Conservation (phyloP, 1,284 basidiomycete species). For the Sphaerobolus stellatus region DNA sequence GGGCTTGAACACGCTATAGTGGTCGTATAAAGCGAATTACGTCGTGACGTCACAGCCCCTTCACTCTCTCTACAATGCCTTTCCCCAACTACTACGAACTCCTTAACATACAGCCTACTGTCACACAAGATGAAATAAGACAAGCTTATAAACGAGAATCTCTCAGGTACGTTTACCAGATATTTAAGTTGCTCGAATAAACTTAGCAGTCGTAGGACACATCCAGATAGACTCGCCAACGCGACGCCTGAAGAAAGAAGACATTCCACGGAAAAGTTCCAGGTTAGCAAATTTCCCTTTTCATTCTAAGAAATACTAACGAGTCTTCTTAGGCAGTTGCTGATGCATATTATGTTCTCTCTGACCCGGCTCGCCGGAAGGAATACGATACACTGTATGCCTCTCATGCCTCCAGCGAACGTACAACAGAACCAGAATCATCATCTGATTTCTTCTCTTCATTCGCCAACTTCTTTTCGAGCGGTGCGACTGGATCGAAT, state of each 20-base stretch:
- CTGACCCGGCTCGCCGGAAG: slow-evolving; percentile 70
- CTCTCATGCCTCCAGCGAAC: slow-evolving; percentile 48
- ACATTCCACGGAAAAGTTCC: slow-evolving; percentile 79
- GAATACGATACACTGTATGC: slow-evolving; percentile 81
- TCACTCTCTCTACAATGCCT: slow-evolving; percentile 17
- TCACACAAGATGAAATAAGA: slow-evolving; percentile 71
- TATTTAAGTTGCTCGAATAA: slow-evolving; percentile 24
- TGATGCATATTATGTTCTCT: slow-evolving; percentile 95
- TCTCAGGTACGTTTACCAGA: slow-evolving; percentile 41
- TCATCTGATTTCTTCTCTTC: slow-evolving; percentile 77
- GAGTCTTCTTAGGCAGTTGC: slow-evolving; percentile 66
- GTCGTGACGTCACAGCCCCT: slow-evolving; percentile 2
- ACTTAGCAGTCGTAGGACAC: slow-evolving; percentile 55
- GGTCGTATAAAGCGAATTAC: no score
- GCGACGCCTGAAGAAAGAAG: slow-evolving; percentile 71
- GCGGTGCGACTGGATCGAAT: slow-evolving; percentile 26
- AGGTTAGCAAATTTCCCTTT: slow-evolving; percentile 41
- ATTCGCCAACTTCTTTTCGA: slow-evolving; percentile 68
- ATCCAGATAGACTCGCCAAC: slow-evolving; percentile 85
- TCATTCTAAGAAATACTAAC: not conserved
- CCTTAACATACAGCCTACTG: slow-evolving; percentile 55
- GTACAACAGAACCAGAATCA: slow-evolving; percentile 60
- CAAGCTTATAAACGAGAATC: slow-evolving; percentile 85
- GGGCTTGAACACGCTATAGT: no score
- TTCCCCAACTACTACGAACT: slow-evolving; percentile 79